Evolutionary conservation across 441 rosid genomes (phyloP).

Genomic region (Caryocar brasiliense): DNA sequence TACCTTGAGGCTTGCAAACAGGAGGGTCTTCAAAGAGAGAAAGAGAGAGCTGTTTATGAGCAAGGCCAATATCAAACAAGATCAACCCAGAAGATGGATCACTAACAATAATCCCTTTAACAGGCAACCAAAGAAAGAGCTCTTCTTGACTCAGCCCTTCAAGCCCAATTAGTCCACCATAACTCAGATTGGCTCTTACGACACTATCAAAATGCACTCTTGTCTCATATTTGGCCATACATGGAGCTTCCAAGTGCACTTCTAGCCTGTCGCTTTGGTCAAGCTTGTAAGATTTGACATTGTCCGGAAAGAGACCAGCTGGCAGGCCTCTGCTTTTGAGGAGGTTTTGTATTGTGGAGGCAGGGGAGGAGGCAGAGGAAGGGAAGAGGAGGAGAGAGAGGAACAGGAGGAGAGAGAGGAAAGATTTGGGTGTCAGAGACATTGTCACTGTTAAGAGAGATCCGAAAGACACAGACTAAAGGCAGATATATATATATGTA

Average conservation of each 20-base stretch:
- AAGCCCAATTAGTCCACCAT: conserved; percentile 73
- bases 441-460: conserved; percentile 1
- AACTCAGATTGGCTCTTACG: conserved; percentile 72
- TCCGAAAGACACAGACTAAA: conserved; percentile 8
- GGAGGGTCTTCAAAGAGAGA: conserved; percentile 91
- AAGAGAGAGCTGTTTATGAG: conserved; percentile 74
- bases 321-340: conserved; percentile 76
- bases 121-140: conserved; percentile 84
- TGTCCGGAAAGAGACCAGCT: conserved; percentile 68
- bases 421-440: conserved; percentile 27
- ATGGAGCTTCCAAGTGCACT: conserved; percentile 53
- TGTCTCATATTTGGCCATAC: conserved; percentile 69
- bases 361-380: conserved; percentile 9
- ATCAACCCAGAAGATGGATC: conserved; percentile 83
- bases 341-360: conserved; percentile 43
- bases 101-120: conserved; percentile 60
- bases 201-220: conserved; percentile 64
- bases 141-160: conserved; percentile 82
- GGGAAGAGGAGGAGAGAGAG: conserved; percentile 19
- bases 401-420: conserved; percentile 14
- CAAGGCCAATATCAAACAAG: conserved; percentile 73
- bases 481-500: neutral
- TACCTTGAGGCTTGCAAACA: conserved; percentile 57
- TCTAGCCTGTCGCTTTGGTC: conserved; percentile 47
- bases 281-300: conserved; percentile 47